phyloP scores from a whole-genome alignment of 2,329 filamentous ascomycete species.

The Colletotrichum neosansevieriae region DNA sequence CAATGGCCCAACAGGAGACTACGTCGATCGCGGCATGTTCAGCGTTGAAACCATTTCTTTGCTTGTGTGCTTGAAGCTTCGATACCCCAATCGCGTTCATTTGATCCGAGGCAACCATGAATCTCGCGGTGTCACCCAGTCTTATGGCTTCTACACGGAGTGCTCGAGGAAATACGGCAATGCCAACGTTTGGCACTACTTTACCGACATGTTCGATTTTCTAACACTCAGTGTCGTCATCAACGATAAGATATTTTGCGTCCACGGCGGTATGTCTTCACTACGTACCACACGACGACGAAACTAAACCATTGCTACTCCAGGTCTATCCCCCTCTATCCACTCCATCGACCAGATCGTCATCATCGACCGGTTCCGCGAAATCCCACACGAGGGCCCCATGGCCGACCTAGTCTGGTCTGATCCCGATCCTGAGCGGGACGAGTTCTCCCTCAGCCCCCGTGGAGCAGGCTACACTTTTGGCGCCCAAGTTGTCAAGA shows the following conservation, averaged over 20 bases:
- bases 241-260: constrained; percentile 98
- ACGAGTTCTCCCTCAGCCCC: constrained; percentile 95
- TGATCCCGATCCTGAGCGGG: constrained; percentile 95
- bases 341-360: constrained; percentile 99
- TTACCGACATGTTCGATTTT: constrained; percentile 99
- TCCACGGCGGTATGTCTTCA: constrained; percentile 79
- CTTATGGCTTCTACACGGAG: constrained; percentile 99
- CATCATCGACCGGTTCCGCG: constrained; percentile 98
- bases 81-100: constrained; percentile 95
- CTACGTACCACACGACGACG: no score
- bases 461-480: constrained; percentile 97
- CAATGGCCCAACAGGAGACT: constrained; percentile 75
- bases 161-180: constrained; percentile 98
- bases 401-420: constrained; percentile 99
- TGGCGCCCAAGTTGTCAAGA: constrained; percentile 96
- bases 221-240: constrained; percentile 97
- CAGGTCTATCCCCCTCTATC: constrained; percentile 87
- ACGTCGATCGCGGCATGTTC: constrained; percentile 98
- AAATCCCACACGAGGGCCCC: constrained; percentile 97
- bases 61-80: constrained; percentile 94
- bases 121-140: constrained; percentile 96
- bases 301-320: no score
- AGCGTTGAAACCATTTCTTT: constrained; percentile 99
- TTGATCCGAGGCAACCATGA: constrained; percentile 98
- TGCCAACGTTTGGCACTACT: constrained; percentile 99